phyloP scores from a whole-genome alignment of 2,329 filamentous ascomycete genomes.

The Camptophora hylomeconis region DNA sequence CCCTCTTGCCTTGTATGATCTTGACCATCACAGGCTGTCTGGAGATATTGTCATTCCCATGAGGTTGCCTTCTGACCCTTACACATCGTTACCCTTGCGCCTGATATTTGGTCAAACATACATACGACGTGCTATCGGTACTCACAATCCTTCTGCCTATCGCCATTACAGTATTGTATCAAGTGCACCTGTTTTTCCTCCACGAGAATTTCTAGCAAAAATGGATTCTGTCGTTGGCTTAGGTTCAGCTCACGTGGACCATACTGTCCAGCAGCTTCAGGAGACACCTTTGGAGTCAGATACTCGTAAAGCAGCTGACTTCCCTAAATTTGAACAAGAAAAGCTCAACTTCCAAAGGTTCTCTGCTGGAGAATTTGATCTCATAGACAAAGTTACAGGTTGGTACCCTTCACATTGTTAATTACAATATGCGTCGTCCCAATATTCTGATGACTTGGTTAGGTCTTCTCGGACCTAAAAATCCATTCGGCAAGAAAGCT shows the following conservation, averaged over 20 bases:
- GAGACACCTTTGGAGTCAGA: conserved; percentile 16
- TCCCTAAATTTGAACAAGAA: conserved; percentile 14
- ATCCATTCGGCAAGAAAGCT: conserved; percentile 48
- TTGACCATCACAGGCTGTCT: too few relatives aligned
- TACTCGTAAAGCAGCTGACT: conserved; percentile 17
- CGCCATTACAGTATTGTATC: too few relatives aligned
- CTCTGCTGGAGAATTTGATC: conserved; percentile 16
- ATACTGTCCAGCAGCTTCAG: conserved; percentile 12
- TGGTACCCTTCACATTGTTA: conserved; percentile 1
- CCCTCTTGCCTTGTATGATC: too few relatives aligned
- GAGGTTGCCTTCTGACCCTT: too few relatives aligned
- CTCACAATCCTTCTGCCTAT: too few relatives aligned
- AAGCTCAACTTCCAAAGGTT: conserved; percentile 14
- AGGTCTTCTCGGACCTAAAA: conserved; percentile 27
- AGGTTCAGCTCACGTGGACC: conserved; percentile 7
- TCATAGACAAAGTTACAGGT: conserved; percentile 17
- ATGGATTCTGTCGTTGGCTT: too few relatives aligned
- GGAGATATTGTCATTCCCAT: too few relatives aligned
- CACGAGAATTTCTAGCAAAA: too few relatives aligned
- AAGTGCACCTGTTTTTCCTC: too few relatives aligned
- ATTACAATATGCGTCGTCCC: neutral
- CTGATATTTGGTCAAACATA: too few relatives aligned
- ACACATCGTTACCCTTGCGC: too few relatives aligned
- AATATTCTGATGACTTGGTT: conserved; percentile 3
- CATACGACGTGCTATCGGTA: too few relatives aligned